Conservation (phyloP, 371 early-diverging fungal genomes). For the Mucor indicus region DNA sequence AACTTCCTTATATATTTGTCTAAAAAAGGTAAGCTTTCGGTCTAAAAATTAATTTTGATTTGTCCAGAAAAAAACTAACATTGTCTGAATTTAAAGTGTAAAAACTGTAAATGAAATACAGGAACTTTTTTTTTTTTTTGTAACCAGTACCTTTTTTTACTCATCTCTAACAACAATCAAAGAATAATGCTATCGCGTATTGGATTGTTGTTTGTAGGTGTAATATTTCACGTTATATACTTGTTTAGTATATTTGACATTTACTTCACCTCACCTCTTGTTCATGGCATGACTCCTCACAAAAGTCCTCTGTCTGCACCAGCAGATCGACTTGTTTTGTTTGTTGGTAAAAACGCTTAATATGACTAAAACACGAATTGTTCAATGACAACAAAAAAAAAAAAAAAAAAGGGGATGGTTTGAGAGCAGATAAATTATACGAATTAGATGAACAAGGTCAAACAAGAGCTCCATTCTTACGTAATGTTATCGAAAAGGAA, state of each 20-base stretch:
- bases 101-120: too few relatives aligned
- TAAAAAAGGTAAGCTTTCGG: too few relatives aligned
- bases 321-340: slow-evolving; percentile 84
- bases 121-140: too few relatives aligned
- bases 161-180: not conserved
- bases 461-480: slow-evolving; percentile 75
- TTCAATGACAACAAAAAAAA: not conserved
- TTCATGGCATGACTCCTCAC: slow-evolving; percentile 92
- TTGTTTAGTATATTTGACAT: slow-evolving; percentile 94
- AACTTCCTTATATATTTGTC: too few relatives aligned
- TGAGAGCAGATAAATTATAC: slow-evolving; percentile 90
- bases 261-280: slow-evolving; percentile 95
- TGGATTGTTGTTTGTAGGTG: slow-evolving; percentile 69
- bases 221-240: slow-evolving; percentile 90
- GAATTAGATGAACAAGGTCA: slow-evolving; percentile 52
- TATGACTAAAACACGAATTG: not conserved
- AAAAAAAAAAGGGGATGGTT: slow-evolving; percentile 73
- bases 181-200: slow-evolving; percentile 49
- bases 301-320: slow-evolving; percentile 69
- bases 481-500: slow-evolving; percentile 52
- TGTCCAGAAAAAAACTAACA: too few relatives aligned
- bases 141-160: not conserved
- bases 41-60: too few relatives aligned
- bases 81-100: too few relatives aligned
- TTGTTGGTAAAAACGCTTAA: slow-evolving; percentile 67